Evolutionary conservation across 1,284 basidiomycete genomes (phyloP).

Genomic region (Moesziomyces parantarcticus): DNA sequence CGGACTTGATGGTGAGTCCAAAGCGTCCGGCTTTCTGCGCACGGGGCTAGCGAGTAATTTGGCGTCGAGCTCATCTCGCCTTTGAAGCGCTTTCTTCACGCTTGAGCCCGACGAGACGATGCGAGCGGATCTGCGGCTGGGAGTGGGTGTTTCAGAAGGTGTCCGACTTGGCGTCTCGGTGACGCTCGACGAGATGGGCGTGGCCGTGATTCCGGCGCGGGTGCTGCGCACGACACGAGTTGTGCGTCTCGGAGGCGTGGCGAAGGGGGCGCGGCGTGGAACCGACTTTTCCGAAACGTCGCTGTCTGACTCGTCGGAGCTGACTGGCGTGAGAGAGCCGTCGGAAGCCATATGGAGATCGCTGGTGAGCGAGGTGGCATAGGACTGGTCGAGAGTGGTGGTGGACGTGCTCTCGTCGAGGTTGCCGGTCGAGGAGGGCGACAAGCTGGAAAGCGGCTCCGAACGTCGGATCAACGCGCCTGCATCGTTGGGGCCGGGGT

Average conservation of each 20-base stretch:
- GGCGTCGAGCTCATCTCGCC: conserved; percentile 45
- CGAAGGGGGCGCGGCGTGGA: not conserved
- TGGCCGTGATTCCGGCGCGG: not conserved
- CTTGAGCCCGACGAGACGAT: conserved; percentile 43
- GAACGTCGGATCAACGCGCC: not conserved
- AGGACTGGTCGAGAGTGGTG: conserved; percentile 21
- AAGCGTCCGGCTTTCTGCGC: conserved; percentile 20
- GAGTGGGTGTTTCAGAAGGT: conserved; percentile 16
- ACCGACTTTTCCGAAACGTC: conserved; percentile 5
- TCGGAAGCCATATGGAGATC: conserved; percentile 22
- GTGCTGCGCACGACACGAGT: not conserved
- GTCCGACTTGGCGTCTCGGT: conserved; percentile 3
- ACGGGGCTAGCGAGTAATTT: conserved; percentile 23
- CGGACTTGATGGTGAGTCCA: conserved; percentile 3
- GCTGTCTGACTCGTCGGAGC: conserved; percentile 30
- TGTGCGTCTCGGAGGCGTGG: conserved; percentile 2
- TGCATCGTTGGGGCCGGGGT: too few relatives aligned
- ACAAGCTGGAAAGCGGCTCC: not conserved
- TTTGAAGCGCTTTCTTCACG: conserved; percentile 39
- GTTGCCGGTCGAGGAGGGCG: conserved; percentile 4
- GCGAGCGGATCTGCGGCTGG: conserved; percentile 41
- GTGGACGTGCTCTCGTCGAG: conserved; percentile 11
- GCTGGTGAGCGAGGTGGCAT: conserved; percentile 31
- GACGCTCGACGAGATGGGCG: conserved; percentile 5
- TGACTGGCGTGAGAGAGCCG: conserved; percentile 26